These are phyloP conservation scores for Pseudogymnoascus destructans DNA, from an alignment of 2,329 filamentous ascomycete species.

Conservation along the genomic window DNA sequence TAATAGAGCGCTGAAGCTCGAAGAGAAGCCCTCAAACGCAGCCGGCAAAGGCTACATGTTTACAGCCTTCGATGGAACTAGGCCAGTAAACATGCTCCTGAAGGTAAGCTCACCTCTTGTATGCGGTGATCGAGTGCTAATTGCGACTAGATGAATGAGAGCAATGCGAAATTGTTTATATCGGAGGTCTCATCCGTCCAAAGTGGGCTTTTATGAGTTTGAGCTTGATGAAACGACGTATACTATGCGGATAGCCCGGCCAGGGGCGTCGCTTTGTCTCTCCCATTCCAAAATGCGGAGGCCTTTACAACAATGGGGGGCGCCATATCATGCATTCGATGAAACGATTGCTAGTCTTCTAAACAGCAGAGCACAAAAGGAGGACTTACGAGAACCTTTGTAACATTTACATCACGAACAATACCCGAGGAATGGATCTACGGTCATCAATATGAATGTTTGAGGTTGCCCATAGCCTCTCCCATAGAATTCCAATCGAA, in stretches of 20 bases:
- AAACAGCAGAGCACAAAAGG: neutral
- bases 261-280: neutral
- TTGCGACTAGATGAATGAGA: conserved; percentile 22
- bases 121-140: conserved; percentile 11
- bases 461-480: neutral
- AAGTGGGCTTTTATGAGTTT: conserved; percentile 20
- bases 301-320: neutral
- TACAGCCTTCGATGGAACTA: conserved; percentile 46
- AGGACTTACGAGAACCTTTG: conserved; percentile 4
- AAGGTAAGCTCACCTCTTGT: conserved; percentile 35
- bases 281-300: neutral
- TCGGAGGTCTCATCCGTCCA: conserved; percentile 27
- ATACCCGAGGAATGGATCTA: conserved; percentile 4
- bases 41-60: conserved; percentile 53
- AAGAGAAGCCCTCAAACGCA: conserved; percentile 51
- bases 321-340: neutral
- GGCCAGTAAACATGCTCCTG: conserved; percentile 45
- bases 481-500: conserved; percentile 3
- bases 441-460: conserved; percentile 6
- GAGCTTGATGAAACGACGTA: conserved; percentile 2
- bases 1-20: conserved; percentile 65
- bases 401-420: conserved; percentile 8
- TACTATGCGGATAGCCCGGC: neutral
- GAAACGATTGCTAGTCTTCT: neutral
- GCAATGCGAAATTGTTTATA: conserved; percentile 23